Conservation (phyloP, 2,329 filamentous ascomycete species). For the Cytospora leucostoma region DNA sequence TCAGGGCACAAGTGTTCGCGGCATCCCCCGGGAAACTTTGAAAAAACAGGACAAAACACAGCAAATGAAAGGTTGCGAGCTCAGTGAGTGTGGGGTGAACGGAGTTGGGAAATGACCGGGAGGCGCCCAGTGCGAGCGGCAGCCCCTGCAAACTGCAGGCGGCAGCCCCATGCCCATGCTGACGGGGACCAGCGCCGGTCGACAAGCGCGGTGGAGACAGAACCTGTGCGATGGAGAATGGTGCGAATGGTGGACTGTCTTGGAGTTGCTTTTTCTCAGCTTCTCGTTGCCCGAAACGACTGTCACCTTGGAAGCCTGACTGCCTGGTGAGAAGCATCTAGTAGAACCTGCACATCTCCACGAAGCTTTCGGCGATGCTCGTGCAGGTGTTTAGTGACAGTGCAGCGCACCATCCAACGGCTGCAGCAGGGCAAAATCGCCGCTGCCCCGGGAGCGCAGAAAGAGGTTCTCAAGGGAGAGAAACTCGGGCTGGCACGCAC, state of each 20-base stretch:
- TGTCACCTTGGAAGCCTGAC: slow-evolving; percentile 11
- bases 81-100: slow-evolving; percentile 21
- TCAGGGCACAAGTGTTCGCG: slow-evolving; percentile 18
- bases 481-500: neutral
- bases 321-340: neutral
- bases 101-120: slow-evolving; percentile 30
- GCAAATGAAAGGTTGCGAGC: slow-evolving; percentile 23
- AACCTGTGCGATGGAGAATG: slow-evolving; percentile 26
- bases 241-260: slow-evolving; percentile 24
- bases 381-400: slow-evolving; percentile 15
- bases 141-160: slow-evolving; percentile 24
- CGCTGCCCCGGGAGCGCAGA: slow-evolving; percentile 10
- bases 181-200: slow-evolving; percentile 28
- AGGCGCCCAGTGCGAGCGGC: slow-evolving; percentile 33
- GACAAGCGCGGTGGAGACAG: slow-evolving; percentile 27
- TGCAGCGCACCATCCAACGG: slow-evolving; percentile 8
- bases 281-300: slow-evolving; percentile 21
- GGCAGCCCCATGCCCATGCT: slow-evolving; percentile 20
- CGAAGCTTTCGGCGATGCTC: slow-evolving; percentile 8
- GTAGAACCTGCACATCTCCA: slow-evolving; percentile 17
- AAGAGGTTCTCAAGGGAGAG: slow-evolving; percentile 3
- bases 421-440: slow-evolving; percentile 13
- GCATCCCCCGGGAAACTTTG: slow-evolving; percentile 21
- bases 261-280: slow-evolving; percentile 24
- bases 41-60: slow-evolving; percentile 18